Conservation (phyloP, 352 stramenopile genomes). For the Plasmopara muralis region DNA sequence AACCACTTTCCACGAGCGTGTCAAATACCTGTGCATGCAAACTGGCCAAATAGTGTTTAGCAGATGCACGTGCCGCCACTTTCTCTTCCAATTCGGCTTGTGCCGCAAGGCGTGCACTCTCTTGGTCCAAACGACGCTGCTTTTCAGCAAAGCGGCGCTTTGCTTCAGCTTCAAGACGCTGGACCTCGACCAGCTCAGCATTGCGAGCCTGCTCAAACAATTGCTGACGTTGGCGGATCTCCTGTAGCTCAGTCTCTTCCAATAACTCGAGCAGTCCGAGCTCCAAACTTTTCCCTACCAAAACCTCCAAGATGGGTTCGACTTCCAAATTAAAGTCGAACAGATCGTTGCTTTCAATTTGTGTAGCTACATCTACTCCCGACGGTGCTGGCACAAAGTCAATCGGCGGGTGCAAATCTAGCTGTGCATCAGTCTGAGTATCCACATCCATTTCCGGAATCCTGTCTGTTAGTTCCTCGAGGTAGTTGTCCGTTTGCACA, state of each 20-base stretch:
- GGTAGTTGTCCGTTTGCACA: constrained; percentile 92
- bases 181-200: constrained; percentile 90
- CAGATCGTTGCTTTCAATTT: constrained; percentile 90
- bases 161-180: constrained; percentile 90
- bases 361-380: constrained; percentile 83
- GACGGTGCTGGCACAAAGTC: constrained; percentile 86
- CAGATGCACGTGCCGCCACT: constrained; percentile 83
- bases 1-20: constrained; percentile 72
- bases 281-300: constrained; percentile 93
- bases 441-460: constrained; percentile 83
- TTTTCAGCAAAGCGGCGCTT: constrained; percentile 90
- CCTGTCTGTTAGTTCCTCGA: constrained; percentile 91
- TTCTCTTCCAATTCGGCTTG: constrained; percentile 89
- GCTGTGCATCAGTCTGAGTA: constrained; percentile 89
- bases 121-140: constrained; percentile 75
- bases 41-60: constrained; percentile 83
- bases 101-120: constrained; percentile 58
- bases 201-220: constrained; percentile 90
- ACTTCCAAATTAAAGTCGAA: constrained; percentile 96
- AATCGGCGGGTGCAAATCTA: constrained; percentile 79
- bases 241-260: constrained; percentile 89
- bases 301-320: constrained; percentile 91
- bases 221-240: constrained; percentile 86
- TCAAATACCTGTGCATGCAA: constrained; percentile 86
- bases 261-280: constrained; percentile 92